Percentiles rank a stretch among this genome's conserved stretches.
Evolutionary conservation across 2,329 filamentous ascomycete species (phyloP).

Genomic region (Calonectria crousiana): DNA sequence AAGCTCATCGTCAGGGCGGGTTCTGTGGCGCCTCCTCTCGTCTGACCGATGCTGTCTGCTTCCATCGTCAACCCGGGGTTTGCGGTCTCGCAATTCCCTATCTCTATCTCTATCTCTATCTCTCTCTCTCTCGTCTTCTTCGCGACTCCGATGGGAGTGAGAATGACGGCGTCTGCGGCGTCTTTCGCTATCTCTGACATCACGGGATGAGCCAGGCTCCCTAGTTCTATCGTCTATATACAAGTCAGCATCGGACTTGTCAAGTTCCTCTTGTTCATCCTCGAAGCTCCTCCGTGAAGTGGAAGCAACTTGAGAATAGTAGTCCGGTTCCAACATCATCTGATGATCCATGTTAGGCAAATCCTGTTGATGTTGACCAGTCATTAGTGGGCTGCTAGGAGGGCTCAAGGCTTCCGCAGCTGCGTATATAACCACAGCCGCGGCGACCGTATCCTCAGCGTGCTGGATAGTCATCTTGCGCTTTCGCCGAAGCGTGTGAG

Average conservation of each 20-base stretch:
- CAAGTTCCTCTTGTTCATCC: slow-evolving; percentile 55
- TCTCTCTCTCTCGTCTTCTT: slow-evolving; percentile 44
- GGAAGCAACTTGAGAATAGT: slow-evolving; percentile 49
- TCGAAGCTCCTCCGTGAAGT: slow-evolving; percentile 49
- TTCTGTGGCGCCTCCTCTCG: slow-evolving; percentile 45
- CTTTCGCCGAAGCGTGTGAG: slow-evolving; percentile 58
- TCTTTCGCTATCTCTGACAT: slow-evolving; percentile 54
- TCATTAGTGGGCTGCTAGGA: slow-evolving; percentile 49
- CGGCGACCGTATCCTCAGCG: slow-evolving; percentile 65
- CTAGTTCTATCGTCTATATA: slow-evolving; percentile 64
- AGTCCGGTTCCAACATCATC: slow-evolving; percentile 42
- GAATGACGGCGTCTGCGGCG: slow-evolving; percentile 57
- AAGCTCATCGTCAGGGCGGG: slow-evolving; percentile 36
- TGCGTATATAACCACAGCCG: slow-evolving; percentile 67
- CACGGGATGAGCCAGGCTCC: slow-evolving; percentile 50
- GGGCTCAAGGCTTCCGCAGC: slow-evolving; percentile 62
- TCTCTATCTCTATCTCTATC: neutral
- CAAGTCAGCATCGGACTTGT: slow-evolving; percentile 66
- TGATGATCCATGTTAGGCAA: slow-evolving; percentile 44
- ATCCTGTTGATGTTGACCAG: slow-evolving; percentile 39
- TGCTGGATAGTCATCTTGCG: slow-evolving; percentile 59
- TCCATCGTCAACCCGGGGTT: slow-evolving; percentile 40
- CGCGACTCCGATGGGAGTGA: slow-evolving; percentile 49
- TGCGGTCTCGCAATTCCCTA: slow-evolving; percentile 36
- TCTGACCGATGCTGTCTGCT: slow-evolving; percentile 38